phyloP scores from a whole-genome alignment of 1,139 yeast species.

The Hyphopichia khmerensis region DNA sequence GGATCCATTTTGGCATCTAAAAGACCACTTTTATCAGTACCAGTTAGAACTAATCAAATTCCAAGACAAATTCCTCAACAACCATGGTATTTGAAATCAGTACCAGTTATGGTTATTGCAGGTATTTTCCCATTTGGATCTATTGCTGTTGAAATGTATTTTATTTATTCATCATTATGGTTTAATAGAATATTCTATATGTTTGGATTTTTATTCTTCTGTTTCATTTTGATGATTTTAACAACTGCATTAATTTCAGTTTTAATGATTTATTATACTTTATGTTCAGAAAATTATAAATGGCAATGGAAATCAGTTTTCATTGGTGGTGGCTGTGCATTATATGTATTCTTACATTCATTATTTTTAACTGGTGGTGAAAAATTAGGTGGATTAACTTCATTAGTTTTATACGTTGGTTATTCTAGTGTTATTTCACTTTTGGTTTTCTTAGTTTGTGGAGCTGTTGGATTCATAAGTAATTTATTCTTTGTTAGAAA shows the following conservation, averaged over 20 bases:
- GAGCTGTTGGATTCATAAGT: slow-evolving; percentile 81
- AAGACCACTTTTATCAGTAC: slow-evolving; percentile 57
- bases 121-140: slow-evolving; percentile 96
- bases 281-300: slow-evolving; percentile 88
- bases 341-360: slow-evolving; percentile 84
- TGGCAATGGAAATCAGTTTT: slow-evolving; percentile 97
- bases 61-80: slow-evolving; percentile 95
- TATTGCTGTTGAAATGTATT: slow-evolving; percentile 91
- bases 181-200: slow-evolving; percentile 90
- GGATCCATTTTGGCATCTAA: slow-evolving; percentile 81
- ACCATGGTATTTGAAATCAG: slow-evolving; percentile 75
- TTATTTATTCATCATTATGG: slow-evolving; percentile 87
- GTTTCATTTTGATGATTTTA: slow-evolving; percentile 75
- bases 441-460: slow-evolving; percentile 78
- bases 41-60: slow-evolving; percentile 89
- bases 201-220: slow-evolving; percentile 95
- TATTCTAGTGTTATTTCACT: slow-evolving; percentile 74
- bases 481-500: slow-evolving; percentile 72
- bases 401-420: slow-evolving; percentile 81
- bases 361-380: slow-evolving; percentile 67
- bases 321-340: slow-evolving; percentile 86
- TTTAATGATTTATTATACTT: slow-evolving; percentile 76
- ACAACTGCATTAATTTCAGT: slow-evolving; percentile 83
- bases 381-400: slow-evolving; percentile 69
- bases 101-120: slow-evolving; percentile 69